A percentile compares a stretch with the other conserved stretches of the same genome.
Conservation (phyloP, 2,329 filamentous ascomycete species). For the Neophaeococcomyces mojaviensis region DNA sequence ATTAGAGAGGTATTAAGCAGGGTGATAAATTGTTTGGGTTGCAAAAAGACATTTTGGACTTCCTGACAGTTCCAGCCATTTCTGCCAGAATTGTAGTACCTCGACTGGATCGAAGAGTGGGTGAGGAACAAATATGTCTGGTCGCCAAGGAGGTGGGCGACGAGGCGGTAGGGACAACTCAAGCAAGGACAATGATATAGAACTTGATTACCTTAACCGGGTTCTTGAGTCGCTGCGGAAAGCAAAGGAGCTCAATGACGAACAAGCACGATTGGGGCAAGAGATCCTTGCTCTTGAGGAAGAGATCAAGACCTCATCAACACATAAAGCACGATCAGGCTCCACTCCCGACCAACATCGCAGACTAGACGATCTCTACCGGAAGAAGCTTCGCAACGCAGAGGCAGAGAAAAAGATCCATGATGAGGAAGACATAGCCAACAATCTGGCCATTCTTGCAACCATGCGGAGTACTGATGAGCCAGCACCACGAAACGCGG, state of each 20-base stretch:
- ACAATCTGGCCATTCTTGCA: conserved; percentile 42
- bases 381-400: conserved; percentile 39
- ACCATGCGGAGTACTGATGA: conserved; percentile 43
- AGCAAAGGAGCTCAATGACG: conserved; percentile 19
- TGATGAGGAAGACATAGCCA: conserved; percentile 44
- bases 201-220: conserved; percentile 19
- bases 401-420: conserved; percentile 44
- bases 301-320: conserved; percentile 32
- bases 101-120: background rate
- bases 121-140: conserved; percentile 14
- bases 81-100: too few relatives aligned
- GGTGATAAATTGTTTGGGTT: too few relatives aligned
- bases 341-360: conserved; percentile 18
- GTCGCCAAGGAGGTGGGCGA: conserved; percentile 18
- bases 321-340: conserved; percentile 9
- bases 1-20: too few relatives aligned
- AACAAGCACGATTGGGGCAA: conserved; percentile 26
- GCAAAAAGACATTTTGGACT: too few relatives aligned
- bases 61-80: too few relatives aligned
- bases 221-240: conserved; percentile 20
- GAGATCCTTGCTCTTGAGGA: conserved; percentile 37
- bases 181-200: conserved; percentile 20
- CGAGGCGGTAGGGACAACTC: conserved; percentile 15
- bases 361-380: conserved; percentile 39
- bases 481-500: conserved; percentile 32